Conservation (phyloP, 139 green algal genomes). For the Tetradesmus lagerheimii region DNA sequence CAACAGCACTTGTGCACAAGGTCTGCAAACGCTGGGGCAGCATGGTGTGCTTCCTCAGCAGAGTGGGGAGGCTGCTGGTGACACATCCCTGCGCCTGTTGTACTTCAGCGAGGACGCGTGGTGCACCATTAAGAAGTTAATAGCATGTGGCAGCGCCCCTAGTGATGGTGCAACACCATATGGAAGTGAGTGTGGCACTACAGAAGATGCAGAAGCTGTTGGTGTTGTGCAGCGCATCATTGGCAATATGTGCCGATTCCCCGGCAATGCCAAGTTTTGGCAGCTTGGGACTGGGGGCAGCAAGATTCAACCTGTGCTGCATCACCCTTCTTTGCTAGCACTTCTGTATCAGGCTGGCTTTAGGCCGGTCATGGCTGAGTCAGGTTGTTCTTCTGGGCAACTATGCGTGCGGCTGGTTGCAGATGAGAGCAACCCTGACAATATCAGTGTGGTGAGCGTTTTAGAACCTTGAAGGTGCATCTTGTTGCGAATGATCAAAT, state of each 20-base stretch:
- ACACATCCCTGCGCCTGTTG: background rate
- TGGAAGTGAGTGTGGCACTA: background rate
- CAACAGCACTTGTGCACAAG: background rate
- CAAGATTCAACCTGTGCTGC: constrained; percentile 20
- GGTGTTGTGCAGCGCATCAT: background rate
- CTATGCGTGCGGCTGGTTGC: background rate
- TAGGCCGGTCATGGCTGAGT: background rate
- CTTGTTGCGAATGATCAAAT: too few species aligned
- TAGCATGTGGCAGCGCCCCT: background rate
- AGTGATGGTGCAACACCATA: background rate
- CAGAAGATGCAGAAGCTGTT: background rate
- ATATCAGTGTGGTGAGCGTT: background rate
- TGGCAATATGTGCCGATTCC: background rate
- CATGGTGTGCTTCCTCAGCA: background rate
- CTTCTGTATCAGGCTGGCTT: background rate
- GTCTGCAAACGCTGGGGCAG: background rate
- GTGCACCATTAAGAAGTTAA: background rate
- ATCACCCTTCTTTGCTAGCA: background rate
- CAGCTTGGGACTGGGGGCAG: background rate
- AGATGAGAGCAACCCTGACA: background rate
- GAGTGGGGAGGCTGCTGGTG: too few species aligned
- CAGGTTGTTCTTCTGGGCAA: background rate
- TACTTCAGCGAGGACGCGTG: background rate
- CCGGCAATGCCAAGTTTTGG: constrained; percentile 9
- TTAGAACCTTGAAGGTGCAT: too few species aligned